A percentile compares a stretch with the other conserved stretches of the same genome.
Evolutionary conservation across 306 rosid genomes (phyloP).

Genomic region (Arachis stenosperma): DNA sequence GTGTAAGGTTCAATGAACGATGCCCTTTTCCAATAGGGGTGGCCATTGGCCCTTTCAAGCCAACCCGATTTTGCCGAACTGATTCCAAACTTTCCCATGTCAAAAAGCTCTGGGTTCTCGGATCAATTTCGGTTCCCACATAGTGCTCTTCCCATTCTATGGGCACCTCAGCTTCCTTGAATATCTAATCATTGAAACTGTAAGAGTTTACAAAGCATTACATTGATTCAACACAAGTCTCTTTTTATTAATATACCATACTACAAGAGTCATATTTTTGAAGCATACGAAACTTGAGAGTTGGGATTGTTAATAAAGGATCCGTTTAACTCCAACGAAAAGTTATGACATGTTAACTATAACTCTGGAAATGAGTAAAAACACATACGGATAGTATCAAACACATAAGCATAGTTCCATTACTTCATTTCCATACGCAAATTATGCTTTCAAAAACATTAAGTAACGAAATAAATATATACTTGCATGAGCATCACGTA

Average conservation of each 20-base stretch:
- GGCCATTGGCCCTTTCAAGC: constrained; percentile 99
- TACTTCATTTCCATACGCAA: background rate
- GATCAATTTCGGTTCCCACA: constrained; percentile 79
- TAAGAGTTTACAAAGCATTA: constrained; percentile 29
- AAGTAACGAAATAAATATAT: background rate
- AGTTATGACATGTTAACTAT: constrained; percentile 1
- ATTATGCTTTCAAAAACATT: background rate
- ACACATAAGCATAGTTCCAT: background rate
- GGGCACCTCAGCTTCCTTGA: constrained; percentile 74
- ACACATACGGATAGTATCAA: too few species aligned
- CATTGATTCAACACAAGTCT: constrained; percentile 26
- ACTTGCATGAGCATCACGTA: background rate
- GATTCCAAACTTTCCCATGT: constrained; percentile 99
- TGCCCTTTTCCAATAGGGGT: constrained; percentile 98
- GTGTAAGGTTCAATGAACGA: constrained; percentile 96
- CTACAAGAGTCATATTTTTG: constrained; percentile 12
- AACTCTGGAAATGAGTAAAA: background rate
- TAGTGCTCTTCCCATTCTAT: constrained; percentile 98
- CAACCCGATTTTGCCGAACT: constrained; percentile 73
- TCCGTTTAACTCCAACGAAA: background rate
- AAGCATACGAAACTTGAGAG: background rate
- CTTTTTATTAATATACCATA: constrained; percentile 1
- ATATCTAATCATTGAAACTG: constrained; percentile 57
- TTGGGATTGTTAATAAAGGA: background rate
- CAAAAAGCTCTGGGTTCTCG: constrained; percentile 87